Base-by-base conservation (phyloP, 345 rosid species). In the Cardiospermum halicacabum region DNA sequence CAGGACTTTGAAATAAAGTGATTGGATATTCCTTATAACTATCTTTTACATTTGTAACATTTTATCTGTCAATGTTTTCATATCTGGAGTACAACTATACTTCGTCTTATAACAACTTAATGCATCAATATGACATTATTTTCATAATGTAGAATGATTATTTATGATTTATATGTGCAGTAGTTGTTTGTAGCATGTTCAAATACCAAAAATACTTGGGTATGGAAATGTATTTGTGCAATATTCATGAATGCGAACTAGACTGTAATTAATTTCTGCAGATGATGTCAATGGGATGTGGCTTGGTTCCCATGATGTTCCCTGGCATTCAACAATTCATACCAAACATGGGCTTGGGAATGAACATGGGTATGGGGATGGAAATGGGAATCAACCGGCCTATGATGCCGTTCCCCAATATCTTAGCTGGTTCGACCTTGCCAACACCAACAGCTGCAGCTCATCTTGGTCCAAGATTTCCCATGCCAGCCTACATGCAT, bases 201-300 rank as follows among this genome's bases (percentile, higher is more conserved):
- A 51, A 56, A 53, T 62, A 26, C 22, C 11, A 19, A 32, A 32
- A 32, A 13, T 26, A 12, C 18, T 55, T 24, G 21, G 16, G 36
- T 15, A 12, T 55, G 16, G 45, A 15, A 47, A 1, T 58, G 16
- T 65, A 16, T 60, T 32, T 62, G 12, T 65, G 64, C 54, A 50
- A 68, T 56, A 47, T 65, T 69, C 54, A 27, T 61, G 54, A 43
- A 68, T 42, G 18, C 55, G 37, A 34, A 53, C 31, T 65, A 47
- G 45, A 64, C 70, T 71, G 55, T 58, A 54, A 43, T 53, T 19
- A 66, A 51, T 60, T 55, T 60, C 66, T 70, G 70, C 79, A 89
- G 94, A 82, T 85, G 84, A 90, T 90, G 95, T 90, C 95, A 71
- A 81, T 87, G 92, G 90, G 95, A 75, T 85, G 92, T 51, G 75